Evolutionary conservation across 2,329 filamentous ascomycete species (phyloP), one percentile per base, ranked within the genome.

Genomic region (Penicillium sp.): DNA sequence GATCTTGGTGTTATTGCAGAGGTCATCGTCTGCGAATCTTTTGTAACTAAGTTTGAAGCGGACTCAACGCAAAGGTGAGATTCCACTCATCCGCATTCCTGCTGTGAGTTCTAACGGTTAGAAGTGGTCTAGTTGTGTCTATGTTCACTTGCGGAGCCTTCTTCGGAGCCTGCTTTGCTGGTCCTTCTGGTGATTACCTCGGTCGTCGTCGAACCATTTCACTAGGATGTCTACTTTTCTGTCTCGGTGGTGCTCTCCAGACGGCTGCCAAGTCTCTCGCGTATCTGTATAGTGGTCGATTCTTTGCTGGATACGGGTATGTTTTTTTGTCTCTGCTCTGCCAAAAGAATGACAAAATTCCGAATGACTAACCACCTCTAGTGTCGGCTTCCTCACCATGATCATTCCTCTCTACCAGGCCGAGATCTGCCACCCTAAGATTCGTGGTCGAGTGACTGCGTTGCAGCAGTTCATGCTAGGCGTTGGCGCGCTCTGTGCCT

Each of bases 401-500:
- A 84, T 87, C 57, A 77, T 88, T 33, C 85, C 89, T 2, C 73
- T 92, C 0, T 93, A 92, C 69, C 90, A 92, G 68, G 89, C 88
- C 19, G 90, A 94, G 67, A 81, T 93, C 21, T 86, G 87, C 3
- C 90, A 93, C 68, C 90, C 90, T 1, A 83, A 81, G 54, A 93
- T 93, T 65, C 84, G 90, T 70, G 90, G 90, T 11, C 79, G 86
- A 58, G 82, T 94, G 28, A 92, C 89, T 0, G 83, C 85, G 26
- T 77, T 93, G 3, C 90, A 92, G 70, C 90, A 92, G 65, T 92
- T 92, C 67, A 92, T 92, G 89, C 71, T 93, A 48, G 90, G 89
- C 1, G 83, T 93, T 24, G 90, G 90, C 52, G 78, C 88, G 14
- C 81, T 94, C 1, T 75, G 86, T 14, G 90, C 90, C 0, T 81